Base-by-base conservation (phyloP, 148 eudicot genomes). In the Rheum nobile region DNA sequence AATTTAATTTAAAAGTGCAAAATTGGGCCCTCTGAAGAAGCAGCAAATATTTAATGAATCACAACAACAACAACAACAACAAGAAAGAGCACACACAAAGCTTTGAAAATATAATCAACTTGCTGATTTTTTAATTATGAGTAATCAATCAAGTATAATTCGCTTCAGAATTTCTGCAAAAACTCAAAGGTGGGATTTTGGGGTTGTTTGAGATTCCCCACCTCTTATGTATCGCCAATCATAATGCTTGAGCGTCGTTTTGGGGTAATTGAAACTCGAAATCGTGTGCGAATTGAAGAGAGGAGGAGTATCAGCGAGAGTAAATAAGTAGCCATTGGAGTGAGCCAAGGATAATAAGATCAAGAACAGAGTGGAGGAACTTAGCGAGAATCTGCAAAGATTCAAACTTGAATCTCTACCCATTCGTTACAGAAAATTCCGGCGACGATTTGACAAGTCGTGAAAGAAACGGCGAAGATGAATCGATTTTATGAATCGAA, bases 211-310 rank as follows among this genome's bases (percentile, higher is more conserved):
- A 50, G 26, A 50, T 63, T 63, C 6, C 69, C 11, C 48, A 88
- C 91, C 89, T 87, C 90, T 88, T 77, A 92, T 88, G 76, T 90
- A 92, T 75, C 90, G 90, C 96, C 93, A 92, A 8, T 88, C 86
- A 67, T 82, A 92, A 70, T 91, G 97, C 9, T 71, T 82, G 75
- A 92, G 91, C 82, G 47, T 79, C 6, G 85, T 88, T 69, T 75
- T 70, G 1, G 88, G 81, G 77, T 90, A 92, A 7, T 67, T 82
- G 68, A 87, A 82, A 80, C 87, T 92, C 35, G 91, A 92, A 77
- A 88, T 52, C 6, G 85, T 84, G 78, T 79, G 84, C 0, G 90
- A 87, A 77, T 85, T 84, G 70, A 29, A 28, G 37, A 54, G 55
- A n/a, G n/a, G n/a, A n/a, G n/a, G n/a, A 34, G 75, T 59, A 63